These are phyloP conservation scores for Cadophora sp. DNA, from an alignment of 2,329 filamentous ascomycete genomes.

Conservation along the genomic window DNA sequence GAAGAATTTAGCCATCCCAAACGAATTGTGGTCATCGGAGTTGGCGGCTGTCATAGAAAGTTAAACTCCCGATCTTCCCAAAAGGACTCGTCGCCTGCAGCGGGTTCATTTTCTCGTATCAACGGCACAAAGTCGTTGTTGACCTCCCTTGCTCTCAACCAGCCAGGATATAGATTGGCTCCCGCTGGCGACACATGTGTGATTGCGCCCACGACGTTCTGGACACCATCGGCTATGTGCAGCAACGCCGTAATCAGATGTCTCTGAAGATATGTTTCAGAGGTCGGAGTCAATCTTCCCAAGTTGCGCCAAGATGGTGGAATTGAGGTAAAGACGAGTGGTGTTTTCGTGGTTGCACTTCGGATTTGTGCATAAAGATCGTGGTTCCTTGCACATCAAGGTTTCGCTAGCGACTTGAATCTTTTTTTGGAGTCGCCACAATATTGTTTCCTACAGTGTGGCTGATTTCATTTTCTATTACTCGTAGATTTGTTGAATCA, in stretches of 20 bases:
- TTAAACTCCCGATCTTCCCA: neutral
- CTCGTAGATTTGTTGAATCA: neutral
- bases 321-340: neutral
- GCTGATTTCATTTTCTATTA: neutral
- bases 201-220: neutral
- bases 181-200: neutral
- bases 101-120: slow-evolving; percentile 8
- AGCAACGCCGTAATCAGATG: neutral
- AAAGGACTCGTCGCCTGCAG: neutral
- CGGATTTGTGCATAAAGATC: slow-evolving; percentile 10
- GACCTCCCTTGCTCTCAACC: neutral
- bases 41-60: slow-evolving; percentile 6
- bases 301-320: neutral
- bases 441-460: neutral
- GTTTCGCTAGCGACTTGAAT: neutral
- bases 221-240: neutral
- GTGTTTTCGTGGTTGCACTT: slow-evolving; percentile 5
- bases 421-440: slow-evolving; percentile 2
- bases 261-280: slow-evolving; percentile 15
- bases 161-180: slow-evolving; percentile 18
- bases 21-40: slow-evolving; percentile 11
- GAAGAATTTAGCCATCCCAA: neutral
- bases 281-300: slow-evolving; percentile 3
- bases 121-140: neutral
- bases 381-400: slow-evolving; percentile 7